Base-by-base conservation (phyloP, 2,329 filamentous ascomycete genomes). In the Aspergillus transmontanensis region DNA sequence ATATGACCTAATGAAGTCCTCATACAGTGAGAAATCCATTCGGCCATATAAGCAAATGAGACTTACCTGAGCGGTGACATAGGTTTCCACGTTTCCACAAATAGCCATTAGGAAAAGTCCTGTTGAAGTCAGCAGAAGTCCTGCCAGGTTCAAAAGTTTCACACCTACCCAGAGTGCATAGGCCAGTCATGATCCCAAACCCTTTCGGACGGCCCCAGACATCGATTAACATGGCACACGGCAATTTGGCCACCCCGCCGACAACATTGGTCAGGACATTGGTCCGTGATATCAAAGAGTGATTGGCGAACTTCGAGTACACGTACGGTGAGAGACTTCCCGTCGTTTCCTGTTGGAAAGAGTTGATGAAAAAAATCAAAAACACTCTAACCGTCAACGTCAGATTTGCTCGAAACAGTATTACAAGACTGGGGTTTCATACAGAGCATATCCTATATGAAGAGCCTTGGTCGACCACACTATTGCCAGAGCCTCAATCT, bases 121-220 rank as follows among this genome's bases (percentile, higher is more conserved):
- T 58, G 4, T 11, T 12, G 6, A n/a, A 21, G 30, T 58, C 23
- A 58, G 28, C 19, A 16, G 9, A 14, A 12, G 19, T 21, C 3
- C 4, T 46, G 3, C 7, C 43, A 6, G 4, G 5, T 34, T 9
- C 11, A 3, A 10, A 10, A 4, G 6, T 12, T 16, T 21, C 14
- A 2, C 1, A 16, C 46, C 9, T 39, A 57, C 59, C 59, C 39
- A 65, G 14, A 3, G 59, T 54, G 55, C 43, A 55, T 12, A 65
- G 21, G 9, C 12, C 39, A 4, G 62, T 48, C 63, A 63, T 63
- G 4, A 58, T 10, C 0, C 34, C 34, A 63, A 87, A 82, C 21
- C 85, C 87, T 69, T 88, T 82, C 0, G 86, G 80, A 36, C 88
- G 85, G 43, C 87, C 88, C 82, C 84, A 89, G 34, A 87, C 78